phyloP scores from a whole-genome alignment of 1,139 yeast species.

The Debaryomycetaceae sp. region DNA sequence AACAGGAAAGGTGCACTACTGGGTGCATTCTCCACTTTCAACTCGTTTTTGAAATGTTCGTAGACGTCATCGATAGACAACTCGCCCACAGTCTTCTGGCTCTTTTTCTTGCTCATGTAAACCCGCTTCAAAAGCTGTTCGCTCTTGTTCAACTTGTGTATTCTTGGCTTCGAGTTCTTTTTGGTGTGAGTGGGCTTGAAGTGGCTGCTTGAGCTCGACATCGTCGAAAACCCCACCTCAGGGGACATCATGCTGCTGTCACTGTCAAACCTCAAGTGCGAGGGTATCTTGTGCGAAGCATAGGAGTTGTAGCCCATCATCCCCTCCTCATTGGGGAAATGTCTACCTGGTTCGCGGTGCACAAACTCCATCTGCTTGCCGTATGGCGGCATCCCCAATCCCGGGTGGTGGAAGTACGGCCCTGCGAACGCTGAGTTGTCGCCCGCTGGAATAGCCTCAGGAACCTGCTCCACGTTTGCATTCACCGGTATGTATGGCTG shows the following conservation, averaged over 20 bases:
- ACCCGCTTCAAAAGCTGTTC: slow-evolving; percentile 5
- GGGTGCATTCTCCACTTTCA: slow-evolving; percentile 16
- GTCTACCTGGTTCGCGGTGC: background rate
- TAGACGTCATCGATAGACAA: slow-evolving; percentile 23
- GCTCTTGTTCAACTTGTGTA: slow-evolving; percentile 24
- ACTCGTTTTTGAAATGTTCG: slow-evolving; percentile 21
- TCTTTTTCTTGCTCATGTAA: slow-evolving; percentile 2
- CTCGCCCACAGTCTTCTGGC: background rate
- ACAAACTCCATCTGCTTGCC: background rate
- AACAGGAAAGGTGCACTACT: slow-evolving; percentile 9
- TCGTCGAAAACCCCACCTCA: background rate
- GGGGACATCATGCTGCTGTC: background rate
- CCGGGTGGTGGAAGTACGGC: background rate
- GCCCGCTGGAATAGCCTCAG: background rate
- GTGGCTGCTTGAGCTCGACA: slow-evolving; percentile 6
- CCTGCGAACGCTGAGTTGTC: background rate
- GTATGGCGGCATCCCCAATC: background rate
- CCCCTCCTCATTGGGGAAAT: background rate
- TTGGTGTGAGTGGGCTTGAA: slow-evolving; percentile 38
- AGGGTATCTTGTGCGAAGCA: background rate
- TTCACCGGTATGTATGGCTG: background rate
- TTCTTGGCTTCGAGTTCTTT: slow-evolving; percentile 33
- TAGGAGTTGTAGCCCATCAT: background rate
- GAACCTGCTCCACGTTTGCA: background rate
- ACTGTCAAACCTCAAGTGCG: background rate